Conservation (phyloP, 2,329 filamentous ascomycete genomes). For the Pestalotiopsis sp. region DNA sequence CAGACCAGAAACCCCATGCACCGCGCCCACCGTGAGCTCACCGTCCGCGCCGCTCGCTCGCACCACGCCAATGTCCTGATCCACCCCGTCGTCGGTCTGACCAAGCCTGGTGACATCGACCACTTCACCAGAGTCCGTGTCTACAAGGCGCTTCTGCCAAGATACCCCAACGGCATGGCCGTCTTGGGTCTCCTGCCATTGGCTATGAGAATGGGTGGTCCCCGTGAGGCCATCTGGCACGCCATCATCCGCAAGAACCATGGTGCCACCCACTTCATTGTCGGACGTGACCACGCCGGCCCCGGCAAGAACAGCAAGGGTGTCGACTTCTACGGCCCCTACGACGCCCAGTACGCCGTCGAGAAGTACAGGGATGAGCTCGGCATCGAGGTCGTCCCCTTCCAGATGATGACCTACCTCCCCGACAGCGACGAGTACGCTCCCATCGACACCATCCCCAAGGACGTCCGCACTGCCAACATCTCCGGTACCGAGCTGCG, state of each 20-base stretch:
- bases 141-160: constrained; percentile 93
- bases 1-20: constrained; percentile 99
- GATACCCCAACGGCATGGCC: constrained; percentile 99
- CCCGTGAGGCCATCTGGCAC: constrained; percentile 98
- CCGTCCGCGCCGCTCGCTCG: constrained; percentile 91
- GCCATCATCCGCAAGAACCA: constrained; percentile 99
- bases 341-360: constrained; percentile 94
- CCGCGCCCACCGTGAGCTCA: constrained; percentile 95
- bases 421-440: constrained; percentile 96
- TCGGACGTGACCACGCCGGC: constrained; percentile 96
- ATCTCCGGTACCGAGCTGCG: constrained; percentile 91
- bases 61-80: constrained; percentile 99
- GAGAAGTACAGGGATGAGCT: constrained; percentile 97
- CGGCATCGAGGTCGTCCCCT: constrained; percentile 97
- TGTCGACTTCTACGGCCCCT: constrained; percentile 95
- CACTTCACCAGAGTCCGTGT: constrained; percentile 99
- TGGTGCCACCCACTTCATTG: constrained; percentile 98
- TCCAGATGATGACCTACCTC: constrained; percentile 99
- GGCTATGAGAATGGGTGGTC: constrained; percentile 99
- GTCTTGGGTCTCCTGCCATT: constrained; percentile 92
- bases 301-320: constrained; percentile 98
- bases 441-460: constrained; percentile 85
- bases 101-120: constrained; percentile 98
- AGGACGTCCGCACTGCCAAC: constrained; percentile 83
- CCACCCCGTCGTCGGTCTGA: constrained; percentile 96